These are phyloP conservation scores for Leccinum subfulvum DNA, from an alignment of 1,284 basidiomycete species.

Conservation along the genomic window DNA sequence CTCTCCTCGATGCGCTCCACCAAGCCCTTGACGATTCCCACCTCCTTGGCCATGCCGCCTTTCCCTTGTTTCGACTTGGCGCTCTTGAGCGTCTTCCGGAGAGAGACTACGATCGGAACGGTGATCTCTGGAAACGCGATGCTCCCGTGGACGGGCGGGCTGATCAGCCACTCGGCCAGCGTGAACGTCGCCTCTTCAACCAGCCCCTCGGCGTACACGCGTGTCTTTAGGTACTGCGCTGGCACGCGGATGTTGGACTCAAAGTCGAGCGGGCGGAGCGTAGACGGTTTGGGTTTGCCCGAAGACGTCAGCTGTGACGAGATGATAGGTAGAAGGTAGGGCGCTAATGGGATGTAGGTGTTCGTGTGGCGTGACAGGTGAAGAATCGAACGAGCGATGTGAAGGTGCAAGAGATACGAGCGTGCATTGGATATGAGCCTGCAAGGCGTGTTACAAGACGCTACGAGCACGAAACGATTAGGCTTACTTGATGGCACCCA, in stretches of 20 bases:
- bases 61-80: conserved; percentile 40
- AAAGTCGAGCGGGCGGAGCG: conserved; percentile 86
- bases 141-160: conserved; percentile 64
- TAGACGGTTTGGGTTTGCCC: conserved; percentile 81
- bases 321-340: conserved; percentile 86
- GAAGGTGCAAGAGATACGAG: conserved; percentile 80
- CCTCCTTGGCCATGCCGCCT: conserved; percentile 53
- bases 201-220: conserved; percentile 79
- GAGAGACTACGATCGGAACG: conserved; percentile 76
- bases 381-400: conserved; percentile 70
- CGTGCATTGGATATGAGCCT: conserved; percentile 83
- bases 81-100: conserved; percentile 71
- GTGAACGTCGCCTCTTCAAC: conserved; percentile 81
- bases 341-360: conserved; percentile 87
- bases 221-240: conserved; percentile 85
- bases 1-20: conserved; percentile 86
- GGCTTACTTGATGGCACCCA: conserved; percentile 87
- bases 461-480: neutral
- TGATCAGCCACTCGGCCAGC: conserved; percentile 78
- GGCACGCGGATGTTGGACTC: conserved; percentile 87
- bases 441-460: conserved; percentile 2
- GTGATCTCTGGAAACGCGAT: conserved; percentile 93
- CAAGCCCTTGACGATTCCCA: conserved; percentile 64
- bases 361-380: conserved; percentile 76
- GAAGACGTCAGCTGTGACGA: conserved; percentile 75